These are phyloP conservation scores for Aspergillus sclerotiicarbonarius DNA, from an alignment of 495 filamentous ascomycete species.

Conservation along the genomic window DNA sequence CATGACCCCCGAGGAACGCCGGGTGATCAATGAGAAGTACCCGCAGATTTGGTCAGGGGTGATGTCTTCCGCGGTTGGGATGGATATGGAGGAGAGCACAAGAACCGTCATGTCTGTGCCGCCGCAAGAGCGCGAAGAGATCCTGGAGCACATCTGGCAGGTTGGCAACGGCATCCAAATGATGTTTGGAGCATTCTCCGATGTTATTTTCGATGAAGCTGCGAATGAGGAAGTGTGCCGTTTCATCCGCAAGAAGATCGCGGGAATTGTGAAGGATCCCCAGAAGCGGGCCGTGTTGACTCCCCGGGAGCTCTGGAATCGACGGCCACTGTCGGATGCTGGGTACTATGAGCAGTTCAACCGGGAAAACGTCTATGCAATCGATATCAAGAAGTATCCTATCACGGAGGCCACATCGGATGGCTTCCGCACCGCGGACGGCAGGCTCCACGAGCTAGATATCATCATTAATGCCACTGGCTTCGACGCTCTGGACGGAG, in stretches of 20 bases:
- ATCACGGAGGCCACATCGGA: constrained; percentile 42
- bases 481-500: constrained; percentile 49
- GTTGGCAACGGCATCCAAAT: constrained; percentile 24
- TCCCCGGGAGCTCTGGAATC: constrained; percentile 16
- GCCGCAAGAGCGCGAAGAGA: constrained; percentile 12
- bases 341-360: constrained; percentile 34
- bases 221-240: constrained; percentile 22
- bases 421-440: constrained; percentile 41
- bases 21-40: constrained; percentile 8
- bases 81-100: constrained; percentile 13
- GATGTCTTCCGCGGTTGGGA: constrained; percentile 6
- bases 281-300: constrained; percentile 14
- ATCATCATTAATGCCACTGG: constrained; percentile 52
- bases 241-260: constrained; percentile 26
- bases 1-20: not conserved
- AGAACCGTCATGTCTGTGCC: constrained; percentile 4
- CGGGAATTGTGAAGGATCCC: constrained; percentile 19
- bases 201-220: constrained; percentile 16
- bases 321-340: constrained; percentile 17
- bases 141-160: constrained; percentile 24
- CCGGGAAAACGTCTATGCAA: constrained; percentile 15
- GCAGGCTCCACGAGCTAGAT: constrained; percentile 44
- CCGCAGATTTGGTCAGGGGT: constrained; percentile 8
- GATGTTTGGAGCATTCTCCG: constrained; percentile 23
- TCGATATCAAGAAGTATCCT: constrained; percentile 22